Percentiles rank a stretch among this genome's conserved stretches.
These are phyloP conservation scores for Penicillium sclerotigenum DNA, from an alignment of 2,329 filamentous ascomycete species.

Conservation along the genomic window DNA sequence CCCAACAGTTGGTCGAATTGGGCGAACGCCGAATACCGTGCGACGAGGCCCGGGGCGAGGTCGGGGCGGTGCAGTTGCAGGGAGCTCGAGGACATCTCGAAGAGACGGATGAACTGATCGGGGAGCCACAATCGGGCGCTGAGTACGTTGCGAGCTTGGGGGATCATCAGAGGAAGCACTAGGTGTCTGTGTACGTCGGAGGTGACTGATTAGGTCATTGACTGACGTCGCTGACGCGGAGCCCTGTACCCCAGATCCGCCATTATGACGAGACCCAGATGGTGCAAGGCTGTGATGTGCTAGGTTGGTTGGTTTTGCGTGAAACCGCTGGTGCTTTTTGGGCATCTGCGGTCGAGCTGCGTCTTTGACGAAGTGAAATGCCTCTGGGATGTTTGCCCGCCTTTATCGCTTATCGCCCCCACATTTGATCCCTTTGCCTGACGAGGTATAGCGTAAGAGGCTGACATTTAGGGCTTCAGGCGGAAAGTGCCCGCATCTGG, in stretches of 20 bases:
- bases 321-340: constrained; percentile 45
- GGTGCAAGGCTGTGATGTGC: constrained; percentile 40
- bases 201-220: constrained; percentile 48
- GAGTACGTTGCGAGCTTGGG: constrained; percentile 8
- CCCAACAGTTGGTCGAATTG: constrained; percentile 41
- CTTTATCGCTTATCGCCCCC: constrained; percentile 9
- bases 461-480: neutral
- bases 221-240: constrained; percentile 34
- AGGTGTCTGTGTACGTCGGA: constrained; percentile 43
- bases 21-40: constrained; percentile 32
- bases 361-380: constrained; percentile 9
- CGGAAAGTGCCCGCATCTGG: neutral
- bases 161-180: constrained; percentile 19
- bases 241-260: constrained; percentile 22
- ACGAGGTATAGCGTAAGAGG: neutral
- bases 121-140: constrained; percentile 22
- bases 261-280: constrained; percentile 31
- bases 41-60: constrained; percentile 37
- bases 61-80: constrained; percentile 42
- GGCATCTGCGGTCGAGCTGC: constrained; percentile 37
- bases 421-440: neutral
- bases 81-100: constrained; percentile 45
- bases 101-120: constrained; percentile 47
- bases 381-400: neutral
- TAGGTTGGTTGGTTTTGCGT: constrained; percentile 41